Conservation (phyloP, 371 early-diverging fungal genomes). For the Mucor piriformis region DNA sequence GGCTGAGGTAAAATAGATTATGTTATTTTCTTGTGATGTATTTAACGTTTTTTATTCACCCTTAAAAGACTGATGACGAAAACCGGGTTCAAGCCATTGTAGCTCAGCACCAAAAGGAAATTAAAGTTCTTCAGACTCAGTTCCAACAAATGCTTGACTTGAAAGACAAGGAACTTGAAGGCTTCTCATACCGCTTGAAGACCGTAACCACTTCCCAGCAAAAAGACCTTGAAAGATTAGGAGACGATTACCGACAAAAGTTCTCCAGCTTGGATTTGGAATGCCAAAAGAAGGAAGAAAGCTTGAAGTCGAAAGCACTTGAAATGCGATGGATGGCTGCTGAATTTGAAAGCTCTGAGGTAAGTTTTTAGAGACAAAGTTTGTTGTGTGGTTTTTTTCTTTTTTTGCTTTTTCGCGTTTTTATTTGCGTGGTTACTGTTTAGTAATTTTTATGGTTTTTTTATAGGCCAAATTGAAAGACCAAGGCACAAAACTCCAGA, state of each 20-base stretch:
- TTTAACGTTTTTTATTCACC: neutral
- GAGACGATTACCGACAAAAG: constrained; percentile 40
- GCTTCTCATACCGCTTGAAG: constrained; percentile 43
- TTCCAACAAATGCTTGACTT: constrained; percentile 48
- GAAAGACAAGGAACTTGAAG: constrained; percentile 51
- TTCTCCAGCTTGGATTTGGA: constrained; percentile 35
- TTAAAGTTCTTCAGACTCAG: constrained; percentile 45
- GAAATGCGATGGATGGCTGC: constrained; percentile 46
- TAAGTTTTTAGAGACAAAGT: constrained; percentile 13
- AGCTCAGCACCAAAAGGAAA: constrained; percentile 47
- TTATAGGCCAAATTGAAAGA: constrained; percentile 40
- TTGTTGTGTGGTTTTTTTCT: neutral
- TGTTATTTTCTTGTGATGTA: neutral
- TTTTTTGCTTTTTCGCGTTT: neutral
- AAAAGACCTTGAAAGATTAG: constrained; percentile 45
- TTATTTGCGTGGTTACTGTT: neutral
- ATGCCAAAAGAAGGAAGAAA: constrained; percentile 32
- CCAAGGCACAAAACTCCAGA: constrained; percentile 31
- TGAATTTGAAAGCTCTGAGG: constrained; percentile 54
- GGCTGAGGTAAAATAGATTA: neutral
- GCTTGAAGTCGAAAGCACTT: constrained; percentile 40
- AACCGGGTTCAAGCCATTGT: constrained; percentile 38
- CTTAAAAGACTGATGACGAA: constrained; percentile 6
- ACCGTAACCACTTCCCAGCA: constrained; percentile 42
- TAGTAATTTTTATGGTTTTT: neutral